Conservation (phyloP, 306 rosid species). For the Vicia villosa region DNA sequence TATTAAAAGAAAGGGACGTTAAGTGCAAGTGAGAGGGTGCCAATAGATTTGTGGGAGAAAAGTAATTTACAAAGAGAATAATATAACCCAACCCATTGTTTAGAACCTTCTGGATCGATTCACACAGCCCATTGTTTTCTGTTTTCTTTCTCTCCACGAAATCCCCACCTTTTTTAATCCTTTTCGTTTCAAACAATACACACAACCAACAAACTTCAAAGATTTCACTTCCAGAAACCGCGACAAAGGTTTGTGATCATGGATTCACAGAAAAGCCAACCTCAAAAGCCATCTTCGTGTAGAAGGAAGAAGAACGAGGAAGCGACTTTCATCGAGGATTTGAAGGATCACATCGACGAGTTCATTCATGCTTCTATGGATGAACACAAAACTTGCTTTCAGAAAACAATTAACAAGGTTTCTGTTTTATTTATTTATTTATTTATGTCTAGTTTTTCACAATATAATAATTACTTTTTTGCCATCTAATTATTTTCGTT, state of each 20-base stretch:
- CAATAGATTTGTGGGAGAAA: too few relatives aligned
- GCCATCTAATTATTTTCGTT: not conserved
- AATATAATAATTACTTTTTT: too few relatives aligned
- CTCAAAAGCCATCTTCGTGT: conserved; percentile 48
- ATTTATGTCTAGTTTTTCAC: not conserved
- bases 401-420: conserved; percentile 77
- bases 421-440: not conserved
- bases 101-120: not conserved
- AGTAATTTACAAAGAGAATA: too few relatives aligned
- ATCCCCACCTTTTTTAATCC: not conserved
- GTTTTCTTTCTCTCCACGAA: not conserved
- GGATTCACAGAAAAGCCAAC: conserved; percentile 39
- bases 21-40: too few relatives aligned
- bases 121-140: not conserved
- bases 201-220: too few relatives aligned
- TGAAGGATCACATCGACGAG: conserved; percentile 86
- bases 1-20: too few relatives aligned
- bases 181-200: too few relatives aligned
- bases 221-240: not conserved
- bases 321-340: conserved; percentile 71
- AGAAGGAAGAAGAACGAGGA: conserved; percentile 77
- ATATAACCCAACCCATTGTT: too few relatives aligned
- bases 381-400: conserved; percentile 80
- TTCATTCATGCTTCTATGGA: conserved; percentile 83
- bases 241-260: not conserved